Evolutionary conservation across 1,139 yeast species (phyloP), one percentile per base, ranked within the genome.

Genomic region (Candida smagusa): DNA sequence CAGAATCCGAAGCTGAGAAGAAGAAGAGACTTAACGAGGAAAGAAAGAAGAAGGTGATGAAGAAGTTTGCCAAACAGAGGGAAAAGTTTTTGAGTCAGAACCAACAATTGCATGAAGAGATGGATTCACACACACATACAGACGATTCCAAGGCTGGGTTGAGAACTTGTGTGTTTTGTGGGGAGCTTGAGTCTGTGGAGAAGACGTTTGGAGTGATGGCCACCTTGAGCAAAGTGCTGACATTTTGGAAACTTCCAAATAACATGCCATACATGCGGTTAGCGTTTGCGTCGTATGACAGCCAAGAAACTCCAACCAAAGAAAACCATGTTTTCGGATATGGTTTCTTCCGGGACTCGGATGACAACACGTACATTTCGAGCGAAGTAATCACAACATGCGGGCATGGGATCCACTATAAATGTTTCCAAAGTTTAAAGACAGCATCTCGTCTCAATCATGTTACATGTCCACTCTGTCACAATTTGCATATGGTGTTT

Each of bases 381-480:
- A 57, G 59, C 7, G 41, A 61, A 28, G 79, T 77, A 4, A 61
- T 74, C 12, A 64, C 76, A 3, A 79, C 86, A 2, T 84, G 92
- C 62, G 81, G 84, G 16, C 94, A 84, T 58, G 80, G 79, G 7
- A 73, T 83, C 62, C 94, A 84, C 55, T 69, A 62, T 44, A 50
- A 57, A 9, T 84, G 94, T 55, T 77, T 70, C 53, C 57, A 53
- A 8, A 31, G 31, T 7, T 12, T 40, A 30, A 36, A 38, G 28
- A 38, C 23, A 13, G 26, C n/a, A 4, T 30, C 31, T 13, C 22
- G 37, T 7, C 19, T 35, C 12, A 44, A 37, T 56, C 51, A 65
- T 54, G 48, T 71, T 41, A 63, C 72, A 3, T 83, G 90, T 58
- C 89, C 90, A 0, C 63, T 84, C 34, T 84, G 90, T 54, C 79